Evolutionary conservation across 495 filamentous ascomycete species (phyloP).

Genomic region (Zalerion maritima): DNA sequence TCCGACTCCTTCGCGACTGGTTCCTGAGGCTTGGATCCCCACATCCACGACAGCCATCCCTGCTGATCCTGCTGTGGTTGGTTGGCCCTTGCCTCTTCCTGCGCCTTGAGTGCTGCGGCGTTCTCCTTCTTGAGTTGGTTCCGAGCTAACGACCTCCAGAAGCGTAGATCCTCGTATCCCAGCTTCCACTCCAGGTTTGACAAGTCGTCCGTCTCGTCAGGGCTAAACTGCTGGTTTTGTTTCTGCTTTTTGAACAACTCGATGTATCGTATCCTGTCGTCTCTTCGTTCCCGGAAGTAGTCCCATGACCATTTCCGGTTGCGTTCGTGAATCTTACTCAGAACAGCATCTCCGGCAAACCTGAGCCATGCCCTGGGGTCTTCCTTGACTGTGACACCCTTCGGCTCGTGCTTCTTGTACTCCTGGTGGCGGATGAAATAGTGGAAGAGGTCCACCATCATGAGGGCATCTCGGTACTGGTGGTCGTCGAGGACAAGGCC

Average conservation of each 20-base stretch:
- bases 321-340: slow-evolving; percentile 84
- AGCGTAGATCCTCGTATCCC: slow-evolving; percentile 88
- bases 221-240: slow-evolving; percentile 54
- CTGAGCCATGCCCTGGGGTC: slow-evolving; percentile 82
- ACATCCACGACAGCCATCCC: slow-evolving; percentile 78
- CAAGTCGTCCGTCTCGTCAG: slow-evolving; percentile 56
- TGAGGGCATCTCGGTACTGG: slow-evolving; percentile 89
- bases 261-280: slow-evolving; percentile 81
- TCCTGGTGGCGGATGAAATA: slow-evolving; percentile 97
- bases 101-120: slow-evolving; percentile 51
- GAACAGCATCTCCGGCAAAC: slow-evolving; percentile 77
- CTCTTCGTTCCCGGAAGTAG: slow-evolving; percentile 81
- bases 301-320: slow-evolving; percentile 88
- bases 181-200: slow-evolving; percentile 72
- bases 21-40: slow-evolving; percentile 59
- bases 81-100: slow-evolving; percentile 45
- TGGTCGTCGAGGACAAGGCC: slow-evolving; percentile 90
- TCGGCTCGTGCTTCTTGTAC: slow-evolving; percentile 86
- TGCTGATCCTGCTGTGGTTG: slow-evolving; percentile 43
- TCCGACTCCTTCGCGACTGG: slow-evolving; percentile 42
- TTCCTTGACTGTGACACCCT: slow-evolving; percentile 66
- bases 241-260: slow-evolving; percentile 88
- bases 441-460: slow-evolving; percentile 97
- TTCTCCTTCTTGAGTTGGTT: slow-evolving; percentile 94
- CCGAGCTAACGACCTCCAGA: slow-evolving; percentile 87